These are phyloP conservation scores for Aspergillus glaucus DNA, from an alignment of 2,329 filamentous ascomycete genomes.

Conservation along the genomic window DNA sequence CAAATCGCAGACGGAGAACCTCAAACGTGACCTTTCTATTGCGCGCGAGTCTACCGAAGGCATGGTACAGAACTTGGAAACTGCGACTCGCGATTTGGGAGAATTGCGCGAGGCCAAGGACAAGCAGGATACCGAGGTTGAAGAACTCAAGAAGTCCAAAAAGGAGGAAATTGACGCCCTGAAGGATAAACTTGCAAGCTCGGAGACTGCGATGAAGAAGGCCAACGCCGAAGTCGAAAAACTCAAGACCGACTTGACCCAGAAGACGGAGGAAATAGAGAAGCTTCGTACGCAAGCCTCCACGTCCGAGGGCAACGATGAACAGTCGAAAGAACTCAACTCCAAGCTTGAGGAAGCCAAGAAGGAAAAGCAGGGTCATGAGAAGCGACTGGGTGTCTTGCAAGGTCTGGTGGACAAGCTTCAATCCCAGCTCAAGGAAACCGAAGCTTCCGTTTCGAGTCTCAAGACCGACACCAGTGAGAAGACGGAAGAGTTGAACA, in stretches of 20 bases:
- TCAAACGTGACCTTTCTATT: conserved; percentile 65
- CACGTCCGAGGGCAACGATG: conserved; percentile 11
- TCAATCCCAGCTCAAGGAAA: conserved; percentile 48
- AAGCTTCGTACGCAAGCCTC: conserved; percentile 24
- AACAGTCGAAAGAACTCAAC: conserved; percentile 19
- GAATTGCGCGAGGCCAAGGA: conserved; percentile 49
- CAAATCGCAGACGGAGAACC: conserved; percentile 58
- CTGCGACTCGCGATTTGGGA: conserved; percentile 58
- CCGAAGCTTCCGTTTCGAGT: conserved; percentile 44
- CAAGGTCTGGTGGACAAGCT: conserved; percentile 52
- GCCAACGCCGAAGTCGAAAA: conserved; percentile 25
- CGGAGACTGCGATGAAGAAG: conserved; percentile 26
- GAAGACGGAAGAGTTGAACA: conserved; percentile 29
- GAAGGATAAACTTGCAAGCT: conserved; percentile 27
- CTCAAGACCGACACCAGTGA: conserved; percentile 39
- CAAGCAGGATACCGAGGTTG: conserved; percentile 43
- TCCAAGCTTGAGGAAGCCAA: conserved; percentile 30
- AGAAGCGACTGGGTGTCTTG: conserved; percentile 50
- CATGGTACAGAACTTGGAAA: conserved; percentile 62
- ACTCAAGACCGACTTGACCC: conserved; percentile 33
- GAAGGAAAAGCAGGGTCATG: conserved; percentile 33
- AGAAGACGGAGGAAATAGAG: conserved; percentile 36
- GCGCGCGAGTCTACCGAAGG: conserved; percentile 64
- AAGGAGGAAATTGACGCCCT: conserved; percentile 40
- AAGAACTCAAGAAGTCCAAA: conserved; percentile 36